phyloP scores from a whole-genome alignment of 2,329 filamentous ascomycete genomes.

The Ophiostoma perfectum region DNA sequence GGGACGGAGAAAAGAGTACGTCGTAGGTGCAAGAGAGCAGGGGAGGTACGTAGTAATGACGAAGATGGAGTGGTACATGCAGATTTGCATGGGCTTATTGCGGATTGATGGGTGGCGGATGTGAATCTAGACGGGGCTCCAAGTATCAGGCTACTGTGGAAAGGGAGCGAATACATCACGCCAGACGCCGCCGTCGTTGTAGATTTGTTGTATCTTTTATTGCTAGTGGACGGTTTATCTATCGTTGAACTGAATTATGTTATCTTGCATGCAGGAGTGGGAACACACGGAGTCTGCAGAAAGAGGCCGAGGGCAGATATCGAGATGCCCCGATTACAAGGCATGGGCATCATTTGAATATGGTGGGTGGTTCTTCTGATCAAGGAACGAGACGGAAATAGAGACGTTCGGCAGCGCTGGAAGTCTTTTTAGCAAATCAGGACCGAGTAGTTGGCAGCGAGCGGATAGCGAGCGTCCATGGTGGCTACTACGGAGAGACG shows the following conservation, averaged over 20 bases:
- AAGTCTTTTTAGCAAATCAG: neutral
- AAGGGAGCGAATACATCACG: slow-evolving; percentile 12
- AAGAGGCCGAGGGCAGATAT: neutral
- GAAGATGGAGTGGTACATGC: slow-evolving; percentile 14
- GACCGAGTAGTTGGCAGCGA: neutral
- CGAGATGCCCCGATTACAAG: neutral
- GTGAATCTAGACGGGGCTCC: slow-evolving; percentile 8
- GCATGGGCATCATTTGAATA: neutral
- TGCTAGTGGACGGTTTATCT: no score
- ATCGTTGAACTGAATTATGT: no score
- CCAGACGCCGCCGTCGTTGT: neutral
- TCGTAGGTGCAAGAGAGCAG: neutral
- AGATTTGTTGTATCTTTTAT: neutral
- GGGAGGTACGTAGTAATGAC: neutral
- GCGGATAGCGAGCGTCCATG: neutral
- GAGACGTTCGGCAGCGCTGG: neutral
- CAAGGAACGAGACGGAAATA: neutral
- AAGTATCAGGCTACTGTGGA: slow-evolving; percentile 14
- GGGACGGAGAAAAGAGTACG: neutral
- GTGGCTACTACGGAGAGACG: neutral
- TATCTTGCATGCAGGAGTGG: no score
- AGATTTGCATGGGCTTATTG: slow-evolving; percentile 11
- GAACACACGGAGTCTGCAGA: no score
- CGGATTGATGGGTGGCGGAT: slow-evolving; percentile 5
- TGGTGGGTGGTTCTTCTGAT: neutral